Base-by-base conservation (phyloP, 163 green algal genomes). In the Scenedesmus sp. region DNA sequence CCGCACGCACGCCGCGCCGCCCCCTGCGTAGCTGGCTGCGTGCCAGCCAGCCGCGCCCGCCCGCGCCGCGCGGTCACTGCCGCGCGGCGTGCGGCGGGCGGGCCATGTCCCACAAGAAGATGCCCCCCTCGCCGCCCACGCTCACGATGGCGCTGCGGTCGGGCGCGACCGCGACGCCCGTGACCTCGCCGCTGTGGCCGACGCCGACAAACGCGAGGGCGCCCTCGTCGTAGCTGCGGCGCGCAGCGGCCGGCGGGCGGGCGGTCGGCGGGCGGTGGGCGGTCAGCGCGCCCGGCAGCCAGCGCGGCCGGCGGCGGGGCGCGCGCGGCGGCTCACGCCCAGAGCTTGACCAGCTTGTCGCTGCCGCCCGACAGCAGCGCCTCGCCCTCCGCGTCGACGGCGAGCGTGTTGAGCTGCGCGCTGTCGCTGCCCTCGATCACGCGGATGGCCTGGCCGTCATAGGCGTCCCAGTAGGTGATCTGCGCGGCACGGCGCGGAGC, bases 401-500 rank as follows among this genome's bases (percentile, higher is more conserved):
- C 87, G 33, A 92, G 80, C 10, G 83, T 72, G 54, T 92, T 92
- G 44, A 92, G 67, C 63, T 92, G 86, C 10, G 81, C 77, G 22
- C 39, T 54, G 45, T 89, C 82, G 18, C 79, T 89, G 48, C 85
- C 93, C 63, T 97, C 92, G 24, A 97, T 86, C 60, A 95, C 91
- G 34, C 93, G 86, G 65, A 97, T 96, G 50, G 91, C 87, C 63
- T 94, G 88, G 33, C 92, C 92, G 71, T 96, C 92, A 81, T 90
- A 95, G 0, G 90, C 87, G 77, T 97, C 93, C 92, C 92, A 97
- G 83, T 95, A 97, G 11, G 90, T 95, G 62, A 95, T 81, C 86
- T 91, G 82, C 20, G 58, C 1, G n/a, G 29, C 31, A n/a, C 13
- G 13, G 45, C 13, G 45, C 45, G 13, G 45, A 15, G 15, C 13